Base-by-base conservation (phyloP, 345 rosid species). In the Carallia pectinifolia region DNA sequence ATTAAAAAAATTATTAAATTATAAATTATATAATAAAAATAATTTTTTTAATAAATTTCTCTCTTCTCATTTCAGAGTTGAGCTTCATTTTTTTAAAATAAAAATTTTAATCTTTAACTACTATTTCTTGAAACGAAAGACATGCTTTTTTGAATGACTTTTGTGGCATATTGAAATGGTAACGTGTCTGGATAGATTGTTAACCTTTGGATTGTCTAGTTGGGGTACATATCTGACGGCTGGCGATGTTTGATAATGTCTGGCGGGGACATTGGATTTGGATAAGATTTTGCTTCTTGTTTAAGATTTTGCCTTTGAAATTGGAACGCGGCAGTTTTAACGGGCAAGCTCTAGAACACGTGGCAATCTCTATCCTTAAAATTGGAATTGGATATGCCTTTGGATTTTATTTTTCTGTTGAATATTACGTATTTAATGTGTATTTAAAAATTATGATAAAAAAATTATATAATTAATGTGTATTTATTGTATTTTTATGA, bases 231-330 rank as follows among this genome's bases (percentile, higher is more conserved):
- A 76, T 81, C 84, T n/a, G 31, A 75, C 77, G 82, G 77, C 55
- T 0, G 8, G 1, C 2, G 12, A n/a, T 7, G 2, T 4, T 15
- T 17, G 23, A 7, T 33, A 23, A 23, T 23, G 23, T 23, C 23
- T 23, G 23, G 23, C 23, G 23, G 23, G 0, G 23, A 23, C 23
- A 39, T 37, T 27, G 39, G 61, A 29, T 63, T 6, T 69, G 85
- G 87, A 81, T 84, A 81, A 78, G 81, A 78, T 68, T 71, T 38
- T 63, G 48, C 23, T 23, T 69, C 12, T 17, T 19, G 48, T 69
- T 69, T 53, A 66, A 47, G 30, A 13, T 58, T 17, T 8, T 5
- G 62, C 56, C 10, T 13, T 48, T 33, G 23, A 6, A 30, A 5
- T 36, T 67, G 15, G 19, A 72, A 9, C 67, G 15, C 17, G 74